Base-by-base conservation (phyloP, 2,329 filamentous ascomycete genomes). In the Alternaria ventricosa region DNA sequence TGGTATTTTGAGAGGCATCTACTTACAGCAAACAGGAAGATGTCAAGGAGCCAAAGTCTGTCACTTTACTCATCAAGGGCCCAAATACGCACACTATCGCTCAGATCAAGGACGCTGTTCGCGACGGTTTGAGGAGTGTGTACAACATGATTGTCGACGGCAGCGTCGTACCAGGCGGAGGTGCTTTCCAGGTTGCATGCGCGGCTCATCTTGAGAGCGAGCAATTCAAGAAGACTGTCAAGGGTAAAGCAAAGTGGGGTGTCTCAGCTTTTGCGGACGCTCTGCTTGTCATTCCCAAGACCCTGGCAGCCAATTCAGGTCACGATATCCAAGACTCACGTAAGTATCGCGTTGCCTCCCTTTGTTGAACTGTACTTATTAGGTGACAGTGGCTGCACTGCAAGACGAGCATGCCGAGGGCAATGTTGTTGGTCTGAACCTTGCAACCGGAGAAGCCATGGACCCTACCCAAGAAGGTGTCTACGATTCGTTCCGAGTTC, bases 81-180 rank as follows among this genome's bases (percentile, higher is more conserved):
- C 96, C 96, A 68, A 99, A 99, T 82, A 87, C 90, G 77, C 96
- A 99, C 85, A 98, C 95, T 65, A 99, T 99, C 75, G 90, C 92
- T 13, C 96, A 99, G 82, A 94, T 99, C 77, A 97, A 94, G 70
- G 96, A 99, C 79, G 96, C 96, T 3, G 96, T 98, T 47, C 89
- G 96, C 57, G 96, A 99, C 79, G 96, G 96, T 66, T 87, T 99
- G 71, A 89, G 96, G 77, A 97, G 93, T 79, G 96, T 98, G 54
- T 98, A 97, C 88, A 99, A 99, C 86, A 97, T 97, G 87, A 98
- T 99, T 80, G 95, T 98, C n/a, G 96, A 99, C 80, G 89, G 91
- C 82, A 95, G 92, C 71, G 96, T 99, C 20, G 93, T 99, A 25
- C 96, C 96, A 2, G 96, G 96, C 62, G 96, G 90, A 61, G 96